These are phyloP conservation scores for Tulasnella sp. DNA, from an alignment of 768 basidiomycete genomes.

Conservation along the genomic window DNA sequence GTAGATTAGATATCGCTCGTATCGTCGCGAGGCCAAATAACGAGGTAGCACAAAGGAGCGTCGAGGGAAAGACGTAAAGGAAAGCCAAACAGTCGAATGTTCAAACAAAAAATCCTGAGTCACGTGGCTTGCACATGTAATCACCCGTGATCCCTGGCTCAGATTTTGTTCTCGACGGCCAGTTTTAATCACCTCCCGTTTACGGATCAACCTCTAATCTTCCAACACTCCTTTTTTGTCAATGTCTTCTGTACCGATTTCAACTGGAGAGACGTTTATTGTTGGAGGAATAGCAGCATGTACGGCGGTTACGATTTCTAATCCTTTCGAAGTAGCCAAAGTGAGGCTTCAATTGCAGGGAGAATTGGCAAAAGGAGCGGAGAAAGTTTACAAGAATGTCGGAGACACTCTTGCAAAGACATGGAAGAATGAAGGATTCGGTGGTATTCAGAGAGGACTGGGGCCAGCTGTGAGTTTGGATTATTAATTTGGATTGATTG, in stretches of 20 bases:
- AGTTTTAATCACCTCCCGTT: too few species aligned
- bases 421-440: slow-evolving; percentile 75
- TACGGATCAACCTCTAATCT: too few species aligned
- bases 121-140: neutral
- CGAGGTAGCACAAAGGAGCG: too few species aligned
- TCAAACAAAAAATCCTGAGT: too few species aligned
- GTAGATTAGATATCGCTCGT: too few species aligned
- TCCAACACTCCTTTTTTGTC: neutral
- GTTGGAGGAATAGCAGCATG: slow-evolving; percentile 87
- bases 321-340: slow-evolving; percentile 51
- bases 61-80: too few species aligned
- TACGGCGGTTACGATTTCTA: slow-evolving; percentile 37
- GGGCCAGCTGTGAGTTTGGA: slow-evolving; percentile 61
- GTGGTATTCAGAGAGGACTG: slow-evolving; percentile 87
- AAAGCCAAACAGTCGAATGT: too few species aligned
- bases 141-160: neutral
- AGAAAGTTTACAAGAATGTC: slow-evolving; percentile 80
- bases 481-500: neutral
- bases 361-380: slow-evolving; percentile 66
- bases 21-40: too few species aligned
- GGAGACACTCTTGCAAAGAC: slow-evolving; percentile 80
- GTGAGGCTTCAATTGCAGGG: slow-evolving; percentile 94
- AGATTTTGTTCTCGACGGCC: neutral
- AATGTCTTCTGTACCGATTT: slow-evolving; percentile 26
- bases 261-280: slow-evolving; percentile 68